Percentiles rank a stretch among this genome's conserved stretches.
Evolutionary conservation across 2,329 filamentous ascomycete genomes (phyloP).

Genomic region (Alternaria sp.): DNA sequence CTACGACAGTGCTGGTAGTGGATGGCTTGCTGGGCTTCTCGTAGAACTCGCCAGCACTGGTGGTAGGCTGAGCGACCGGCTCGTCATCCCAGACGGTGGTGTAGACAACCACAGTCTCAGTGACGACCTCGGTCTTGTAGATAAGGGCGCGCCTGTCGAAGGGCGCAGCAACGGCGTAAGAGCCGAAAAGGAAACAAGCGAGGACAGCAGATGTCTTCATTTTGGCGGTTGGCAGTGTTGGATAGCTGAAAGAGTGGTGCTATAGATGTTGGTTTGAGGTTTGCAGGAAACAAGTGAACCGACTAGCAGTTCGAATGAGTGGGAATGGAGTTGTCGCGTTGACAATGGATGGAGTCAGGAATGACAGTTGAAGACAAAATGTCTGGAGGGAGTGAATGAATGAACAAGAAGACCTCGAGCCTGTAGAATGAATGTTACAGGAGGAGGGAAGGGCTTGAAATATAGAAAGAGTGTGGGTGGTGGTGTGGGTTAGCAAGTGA

Average conservation of each 20-base stretch:
- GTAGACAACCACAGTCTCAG: constrained; percentile 48
- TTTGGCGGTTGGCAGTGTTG: constrained; percentile 23
- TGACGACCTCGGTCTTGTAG: constrained; percentile 45
- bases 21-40: constrained; percentile 35
- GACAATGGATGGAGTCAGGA: constrained; percentile 41
- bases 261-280: constrained; percentile 22
- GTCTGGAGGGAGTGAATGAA: constrained; percentile 46
- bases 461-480: constrained; percentile 36
- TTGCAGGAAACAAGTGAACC: constrained; percentile 41
- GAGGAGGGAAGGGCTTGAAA: constrained; percentile 29
- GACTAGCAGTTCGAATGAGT: constrained; percentile 47
- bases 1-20: constrained; percentile 26
- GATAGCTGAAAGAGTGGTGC: constrained; percentile 26
- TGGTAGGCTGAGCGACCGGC: constrained; percentile 27
- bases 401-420: constrained; percentile 50
- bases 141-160: constrained; percentile 47
- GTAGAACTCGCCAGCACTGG: constrained; percentile 35
- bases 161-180: constrained; percentile 46
- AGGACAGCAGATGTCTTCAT: constrained; percentile 52
- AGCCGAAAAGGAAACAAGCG: constrained; percentile 48
- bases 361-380: constrained; percentile 48
- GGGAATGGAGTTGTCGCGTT: constrained; percentile 22
- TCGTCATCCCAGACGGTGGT: constrained; percentile 49
- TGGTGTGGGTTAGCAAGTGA: constrained; percentile 26
- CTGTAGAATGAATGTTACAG: constrained; percentile 41